Evolutionary conservation across 768 basidiomycete species (phyloP), one percentile per base, ranked within the genome.

Genomic region (Russula sp.): DNA sequence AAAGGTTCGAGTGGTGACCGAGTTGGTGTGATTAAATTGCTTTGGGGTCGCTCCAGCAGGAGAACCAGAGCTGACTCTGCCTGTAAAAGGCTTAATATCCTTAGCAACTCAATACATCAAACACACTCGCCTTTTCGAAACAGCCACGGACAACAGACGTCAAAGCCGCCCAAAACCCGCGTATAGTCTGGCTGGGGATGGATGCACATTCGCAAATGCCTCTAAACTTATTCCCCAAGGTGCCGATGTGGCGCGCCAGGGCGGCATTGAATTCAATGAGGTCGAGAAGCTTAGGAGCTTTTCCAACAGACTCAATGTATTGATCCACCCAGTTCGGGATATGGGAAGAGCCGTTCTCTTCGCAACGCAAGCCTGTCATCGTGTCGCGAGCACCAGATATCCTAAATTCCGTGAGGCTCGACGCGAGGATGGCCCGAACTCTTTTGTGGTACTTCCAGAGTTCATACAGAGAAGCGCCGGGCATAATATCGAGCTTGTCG

Each of bases 381-480:
- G 16, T 42, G 42, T 18, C 42, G 42, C 5, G 16, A 18, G 42
- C 42, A 42, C 42, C 7, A 9, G 42, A 42, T 20, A 2, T 8
- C 20, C 20, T 42, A 20, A 42, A 42, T 20, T 42, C 18, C 42
- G 7, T 20, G 6, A 62, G 53, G 30, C 30, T 30, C 6, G 16
- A n/a, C 4, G 9, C 26, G 7, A 63, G 56, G 1, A 11, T 3
- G 3, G 9, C 22, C 22, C 13, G 54, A 3, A 57, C 62, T 16
- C 49, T 53, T 28, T 48, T 16, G 42, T 55, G 53, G 34, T 55
- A 62, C 10, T 55, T 62, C 61, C 53, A 55, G 32, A 63, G 62
- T 52, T 58, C 50, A 24, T 42, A 14, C 28, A 63, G 50, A 34
- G 22, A 20, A 6, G n/a, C 51, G 8, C 56, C 56, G 5, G 56